Base-by-base conservation (phyloP, 2,329 filamentous ascomycete species). In the Phaeosphaeria sp. region DNA sequence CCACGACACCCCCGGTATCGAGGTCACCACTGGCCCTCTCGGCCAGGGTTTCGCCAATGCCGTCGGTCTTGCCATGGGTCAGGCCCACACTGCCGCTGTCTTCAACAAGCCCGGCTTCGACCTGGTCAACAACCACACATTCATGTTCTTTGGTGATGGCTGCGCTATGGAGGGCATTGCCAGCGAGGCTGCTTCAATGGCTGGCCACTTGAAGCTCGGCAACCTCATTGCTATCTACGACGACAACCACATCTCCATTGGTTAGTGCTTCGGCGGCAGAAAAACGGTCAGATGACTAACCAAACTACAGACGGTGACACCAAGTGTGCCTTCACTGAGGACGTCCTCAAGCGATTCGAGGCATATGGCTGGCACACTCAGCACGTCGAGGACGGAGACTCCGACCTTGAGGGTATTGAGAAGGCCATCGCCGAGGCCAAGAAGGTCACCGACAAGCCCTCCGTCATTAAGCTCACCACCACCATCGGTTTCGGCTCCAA, bases 81-180 rank as follows among this genome's bases (percentile, higher is more conserved):
- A 98, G 85, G 90, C 90, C 66, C 94, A 99, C 83, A 92, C 91
- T 62, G 92, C 87, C 59, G 95, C 90, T 72, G 85, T 86, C 77
- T 99, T 96, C 89, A 99, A 99, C 90, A 97, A 96, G 87, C 91
- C 93, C 67, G 92, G 90, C 65, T 98, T 90, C 81, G 89, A 93
- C 68, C 82, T 99, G 56, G 82, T 96, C 81, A 90, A 96, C 87
- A 97, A 98, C 89, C 88, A 97, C 87, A 99, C 95, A 78, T 99
- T 93, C 84, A 83, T 81, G 81, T 97, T 98, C 87, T 91, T 99
- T 78, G 95, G 95, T 78, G 95, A 99, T 85, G 95, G 95, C 69
- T 99, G 95, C 83, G 87, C 96, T 82, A 96, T 96, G 93, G 95
- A 99, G 86, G 95, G 95, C 86, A 87, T 99, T 83, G 92, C 95